These are phyloP conservation scores for Capsicum rhomboideum DNA, from an alignment of 257 asterid species.

Conservation along the genomic window DNA sequence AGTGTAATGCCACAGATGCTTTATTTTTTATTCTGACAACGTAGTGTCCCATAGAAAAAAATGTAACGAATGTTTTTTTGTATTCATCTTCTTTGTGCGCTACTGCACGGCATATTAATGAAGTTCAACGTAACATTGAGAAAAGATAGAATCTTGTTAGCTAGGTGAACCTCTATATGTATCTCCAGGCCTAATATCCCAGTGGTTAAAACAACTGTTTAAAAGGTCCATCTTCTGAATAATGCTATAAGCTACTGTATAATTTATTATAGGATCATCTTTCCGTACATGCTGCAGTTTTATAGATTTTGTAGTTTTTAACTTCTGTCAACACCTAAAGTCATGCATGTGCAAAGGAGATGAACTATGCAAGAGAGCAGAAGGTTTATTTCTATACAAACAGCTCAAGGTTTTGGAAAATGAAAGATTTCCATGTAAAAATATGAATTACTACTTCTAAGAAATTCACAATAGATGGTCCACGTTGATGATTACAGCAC, in stretches of 20 bases:
- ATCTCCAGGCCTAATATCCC: background rate
- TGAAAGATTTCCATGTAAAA: background rate
- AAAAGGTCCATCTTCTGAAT: background rate
- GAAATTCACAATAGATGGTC: background rate
- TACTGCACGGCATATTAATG: background rate
- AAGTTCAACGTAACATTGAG: background rate
- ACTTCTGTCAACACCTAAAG: background rate
- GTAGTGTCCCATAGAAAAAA: background rate
- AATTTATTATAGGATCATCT: background rate
- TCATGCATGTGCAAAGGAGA: background rate
- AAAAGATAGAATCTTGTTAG: background rate
- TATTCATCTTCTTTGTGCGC: background rate
- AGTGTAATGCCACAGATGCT: background rate
- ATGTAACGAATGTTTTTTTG: background rate
- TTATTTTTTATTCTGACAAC: background rate
- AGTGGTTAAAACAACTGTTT: background rate
- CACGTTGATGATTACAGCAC: background rate
- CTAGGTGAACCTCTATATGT: background rate
- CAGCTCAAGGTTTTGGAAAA: background rate
- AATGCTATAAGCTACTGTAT: background rate
- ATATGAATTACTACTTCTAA: background rate
- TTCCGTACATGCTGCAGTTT: background rate
- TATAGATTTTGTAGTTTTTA: background rate
- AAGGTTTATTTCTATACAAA: background rate
- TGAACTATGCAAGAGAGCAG: background rate